Evolutionary conservation across 108 stramenopile genomes (phyloP).

Genomic region (Cyclotella kingstonii): DNA sequence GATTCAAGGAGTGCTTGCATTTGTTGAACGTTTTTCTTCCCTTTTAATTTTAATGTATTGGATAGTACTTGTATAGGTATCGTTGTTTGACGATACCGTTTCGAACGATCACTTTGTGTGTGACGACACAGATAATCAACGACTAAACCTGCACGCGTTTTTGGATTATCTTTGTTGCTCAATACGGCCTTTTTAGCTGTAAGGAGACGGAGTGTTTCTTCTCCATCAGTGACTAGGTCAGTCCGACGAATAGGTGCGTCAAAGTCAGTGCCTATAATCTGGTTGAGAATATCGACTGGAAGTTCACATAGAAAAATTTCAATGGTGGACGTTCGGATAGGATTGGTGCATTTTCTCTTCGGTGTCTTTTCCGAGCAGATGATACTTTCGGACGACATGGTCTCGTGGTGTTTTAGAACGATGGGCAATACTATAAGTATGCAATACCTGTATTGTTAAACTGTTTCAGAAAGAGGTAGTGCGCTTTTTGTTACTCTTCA

Average conservation of each 20-base stretch:
- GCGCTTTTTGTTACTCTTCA: too few species aligned
- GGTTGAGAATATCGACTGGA: slow-evolving; percentile 3
- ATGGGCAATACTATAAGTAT: too few species aligned
- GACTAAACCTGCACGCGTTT: slow-evolving; percentile 21
- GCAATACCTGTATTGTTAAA: too few species aligned
- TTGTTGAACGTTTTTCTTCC: slow-evolving; percentile 20
- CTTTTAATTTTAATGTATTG: not conserved
- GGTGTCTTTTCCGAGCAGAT: not conserved
- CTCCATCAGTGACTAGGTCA: slow-evolving; percentile 7
- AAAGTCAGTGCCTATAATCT: slow-evolving; percentile 23
- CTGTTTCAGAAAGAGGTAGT: too few species aligned
- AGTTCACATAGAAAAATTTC: slow-evolving; percentile 18
- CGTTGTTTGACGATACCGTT: slow-evolving; percentile 9
- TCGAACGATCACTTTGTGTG: not conserved
- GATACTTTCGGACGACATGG: not conserved
- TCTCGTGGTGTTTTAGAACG: too few species aligned
- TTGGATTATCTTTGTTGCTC: not conserved
- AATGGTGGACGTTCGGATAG: too few species aligned
- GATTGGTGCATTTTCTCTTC: too few species aligned
- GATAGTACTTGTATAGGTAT: slow-evolving; percentile 10
- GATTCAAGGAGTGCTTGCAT: slow-evolving; percentile 29
- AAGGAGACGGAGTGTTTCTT: slow-evolving; percentile 26
- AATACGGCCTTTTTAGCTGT: not conserved
- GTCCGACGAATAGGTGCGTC: slow-evolving; percentile 7
- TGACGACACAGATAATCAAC: slow-evolving; percentile 34